Conservation (phyloP, 2,329 filamentous ascomycete genomes). For the Aspergillus sp. region DNA sequence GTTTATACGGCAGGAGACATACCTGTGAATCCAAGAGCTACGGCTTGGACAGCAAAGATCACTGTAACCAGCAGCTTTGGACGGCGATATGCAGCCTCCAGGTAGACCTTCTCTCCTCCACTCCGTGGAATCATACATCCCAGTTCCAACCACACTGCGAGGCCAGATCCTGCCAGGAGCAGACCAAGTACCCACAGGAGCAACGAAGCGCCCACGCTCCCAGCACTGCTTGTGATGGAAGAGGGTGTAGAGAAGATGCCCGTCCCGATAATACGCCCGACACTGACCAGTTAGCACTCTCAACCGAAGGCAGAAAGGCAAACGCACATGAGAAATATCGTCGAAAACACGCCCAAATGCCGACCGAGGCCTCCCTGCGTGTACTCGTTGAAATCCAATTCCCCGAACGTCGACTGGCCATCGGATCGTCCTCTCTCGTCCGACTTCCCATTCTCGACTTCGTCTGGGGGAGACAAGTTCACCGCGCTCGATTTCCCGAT, state of each 20-base stretch:
- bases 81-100: slow-evolving; percentile 32
- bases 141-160: slow-evolving; percentile 49
- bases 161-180: slow-evolving; percentile 47
- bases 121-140: slow-evolving; percentile 47
- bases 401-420: not conserved
- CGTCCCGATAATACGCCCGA: not conserved
- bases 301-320: no score
- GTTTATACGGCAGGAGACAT: not conserved
- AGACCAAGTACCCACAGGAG: slow-evolving; percentile 56
- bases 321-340: not conserved
- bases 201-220: slow-evolving; percentile 55
- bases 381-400: slow-evolving; percentile 1
- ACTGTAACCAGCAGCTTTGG: slow-evolving; percentile 2
- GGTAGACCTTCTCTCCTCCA: slow-evolving; percentile 50
- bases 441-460: not conserved
- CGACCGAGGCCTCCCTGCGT: slow-evolving; percentile 5
- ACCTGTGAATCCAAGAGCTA: slow-evolving; percentile 4
- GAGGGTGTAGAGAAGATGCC: slow-evolving; percentile 55
- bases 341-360: slow-evolving; percentile 2
- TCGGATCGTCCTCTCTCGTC: not conserved
- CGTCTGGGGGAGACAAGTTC: not conserved
- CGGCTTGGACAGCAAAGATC: not conserved
- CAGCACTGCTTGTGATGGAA: slow-evolving; percentile 56
- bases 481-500: not conserved
- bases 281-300: not conserved